Base-by-base conservation (phyloP, 2,329 filamentous ascomycete genomes). In the Fusarium sp. region DNA sequence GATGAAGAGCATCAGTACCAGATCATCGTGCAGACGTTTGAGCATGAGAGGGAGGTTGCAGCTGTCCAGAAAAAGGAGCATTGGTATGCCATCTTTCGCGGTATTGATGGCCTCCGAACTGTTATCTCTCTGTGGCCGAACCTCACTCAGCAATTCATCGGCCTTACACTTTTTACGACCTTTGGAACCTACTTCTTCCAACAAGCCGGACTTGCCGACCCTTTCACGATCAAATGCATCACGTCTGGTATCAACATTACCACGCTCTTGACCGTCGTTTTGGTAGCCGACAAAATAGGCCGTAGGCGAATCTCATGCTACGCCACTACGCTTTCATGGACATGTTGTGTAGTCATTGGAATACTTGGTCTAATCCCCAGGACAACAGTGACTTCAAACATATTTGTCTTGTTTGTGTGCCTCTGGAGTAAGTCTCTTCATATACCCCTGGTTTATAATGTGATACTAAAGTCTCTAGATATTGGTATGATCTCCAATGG, bases 151-250 rank as follows among this genome's bases (percentile, higher is more conserved):
- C 65, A 67, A 23, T 70, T 70, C 14, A 56, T 69, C 2, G 66
- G 66, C 4, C 56, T 67, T 0, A 51, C 67, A 5, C 66, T 69
- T 19, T 34, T 30, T 7, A 53, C 86, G 30, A 34, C 30, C 57
- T 91, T 89, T 68, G 88, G 86, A 1, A 89, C 72, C 45, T 78
- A 77, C 61, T 78, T 78, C 48, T 78, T 78, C 38, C 73, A 75
- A 49, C 76, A 76, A 38, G 76, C 76, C 9, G 77, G 77, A 6
- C 28, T 74, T 0, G 32, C 48, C 6, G 67, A 71, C 7, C 69
- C 71, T 0, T 73, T 74, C 42, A 43, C 53, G 10, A 59, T 69
- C n/a, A 72, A 62, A 5, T 66, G 51, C 24, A 71, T 72, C 47
- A 70, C 67, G 0, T 64, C 67, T 0, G 52, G 43, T 2, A 65